These are phyloP conservation scores for Jamesozyma piceae DNA, from an alignment of 805 yeast species.

Conservation along the genomic window DNA sequence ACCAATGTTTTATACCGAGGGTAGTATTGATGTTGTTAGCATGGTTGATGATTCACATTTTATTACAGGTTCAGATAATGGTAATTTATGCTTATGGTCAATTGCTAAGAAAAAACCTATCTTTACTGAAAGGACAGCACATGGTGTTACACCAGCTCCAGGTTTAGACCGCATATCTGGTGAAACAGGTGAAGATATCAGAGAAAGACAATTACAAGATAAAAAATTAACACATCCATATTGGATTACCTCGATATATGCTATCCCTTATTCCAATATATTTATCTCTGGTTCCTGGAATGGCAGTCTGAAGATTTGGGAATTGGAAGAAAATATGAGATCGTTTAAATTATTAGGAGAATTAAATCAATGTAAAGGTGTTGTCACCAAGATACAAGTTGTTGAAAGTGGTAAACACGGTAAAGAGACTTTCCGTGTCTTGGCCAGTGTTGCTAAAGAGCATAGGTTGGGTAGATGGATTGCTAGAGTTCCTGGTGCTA, in stretches of 20 bases:
- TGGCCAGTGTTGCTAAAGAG: slow-evolving; percentile 72
- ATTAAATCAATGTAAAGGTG: slow-evolving; percentile 55
- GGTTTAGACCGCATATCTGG: slow-evolving; percentile 48
- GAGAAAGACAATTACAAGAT: slow-evolving; percentile 50
- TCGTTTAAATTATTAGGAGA: slow-evolving; percentile 49
- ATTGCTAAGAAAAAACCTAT: slow-evolving; percentile 82
- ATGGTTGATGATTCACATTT: slow-evolving; percentile 91
- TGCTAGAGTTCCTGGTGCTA: slow-evolving; percentile 49
- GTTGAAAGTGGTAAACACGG: slow-evolving; percentile 46
- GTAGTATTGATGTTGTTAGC: slow-evolving; percentile 79
- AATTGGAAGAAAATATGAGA: slow-evolving; percentile 54
- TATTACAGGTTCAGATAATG: slow-evolving; percentile 93
- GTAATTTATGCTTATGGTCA: slow-evolving; percentile 85
- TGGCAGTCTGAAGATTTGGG: slow-evolving; percentile 75
- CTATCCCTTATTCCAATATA: slow-evolving; percentile 76
- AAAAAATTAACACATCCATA: slow-evolving; percentile 51
- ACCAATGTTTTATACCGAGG: slow-evolving; percentile 53
- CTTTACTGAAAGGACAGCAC: slow-evolving; percentile 58
- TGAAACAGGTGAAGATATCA: slow-evolving; percentile 32
- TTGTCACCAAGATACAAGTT: slow-evolving; percentile 53
- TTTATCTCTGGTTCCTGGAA: slow-evolving; percentile 85
- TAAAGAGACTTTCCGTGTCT: slow-evolving; percentile 43
- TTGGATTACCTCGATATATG: slow-evolving; percentile 73
- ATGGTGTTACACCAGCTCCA: slow-evolving; percentile 53
- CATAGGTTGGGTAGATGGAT: slow-evolving; percentile 87